Evolutionary conservation across 805 yeast genomes (phyloP).

Genomic region (Metschnikowia koreensis): DNA sequence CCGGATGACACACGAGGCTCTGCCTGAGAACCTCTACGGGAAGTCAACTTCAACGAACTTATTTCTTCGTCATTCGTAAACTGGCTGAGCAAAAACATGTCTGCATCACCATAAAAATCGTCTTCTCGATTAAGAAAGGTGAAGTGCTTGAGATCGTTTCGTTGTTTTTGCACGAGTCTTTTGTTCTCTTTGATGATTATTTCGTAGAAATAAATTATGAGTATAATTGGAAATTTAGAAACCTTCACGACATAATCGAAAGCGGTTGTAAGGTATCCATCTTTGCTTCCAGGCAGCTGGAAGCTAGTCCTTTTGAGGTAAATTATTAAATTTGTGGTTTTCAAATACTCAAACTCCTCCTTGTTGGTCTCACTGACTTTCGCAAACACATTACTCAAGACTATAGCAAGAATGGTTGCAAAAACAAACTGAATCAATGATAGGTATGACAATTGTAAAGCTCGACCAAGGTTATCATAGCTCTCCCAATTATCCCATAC

Average conservation of each 20-base stretch:
- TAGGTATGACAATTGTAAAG: slow-evolving; percentile 49
- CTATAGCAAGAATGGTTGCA: slow-evolving; percentile 54
- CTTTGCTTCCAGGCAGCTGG: slow-evolving; percentile 13
- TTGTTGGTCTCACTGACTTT: slow-evolving; percentile 30
- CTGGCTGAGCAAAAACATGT: slow-evolving; percentile 23
- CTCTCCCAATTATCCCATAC: slow-evolving; percentile 56
- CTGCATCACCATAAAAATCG: slow-evolving; percentile 32
- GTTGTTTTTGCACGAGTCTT: slow-evolving; percentile 18
- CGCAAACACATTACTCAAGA: slow-evolving; percentile 43
- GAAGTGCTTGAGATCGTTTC: slow-evolving; percentile 28
- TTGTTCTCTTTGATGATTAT: slow-evolving; percentile 21
- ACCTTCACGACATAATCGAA: slow-evolving; percentile 24
- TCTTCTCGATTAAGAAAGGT: slow-evolving; percentile 35
- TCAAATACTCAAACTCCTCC: slow-evolving; percentile 42
- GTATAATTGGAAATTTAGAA: slow-evolving; percentile 36
- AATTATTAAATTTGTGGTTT: slow-evolving; percentile 37
- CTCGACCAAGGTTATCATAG: slow-evolving; percentile 46
- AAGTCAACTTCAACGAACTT: slow-evolving; percentile 24
- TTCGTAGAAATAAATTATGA: slow-evolving; percentile 36
- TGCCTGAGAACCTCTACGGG: slow-evolving; percentile 28
- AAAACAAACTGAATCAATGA: slow-evolving; percentile 55
- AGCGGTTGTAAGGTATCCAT: slow-evolving; percentile 8
- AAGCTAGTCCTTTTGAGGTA: slow-evolving; percentile 34
- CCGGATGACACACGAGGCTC: slow-evolving; percentile 8
- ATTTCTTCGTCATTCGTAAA: slow-evolving; percentile 22